A percentile compares a stretch with the other conserved stretches of the same genome.
Evolutionary conservation across 495 filamentous ascomycete genomes (phyloP).

Genomic region (Lineolata rhizophorae): DNA sequence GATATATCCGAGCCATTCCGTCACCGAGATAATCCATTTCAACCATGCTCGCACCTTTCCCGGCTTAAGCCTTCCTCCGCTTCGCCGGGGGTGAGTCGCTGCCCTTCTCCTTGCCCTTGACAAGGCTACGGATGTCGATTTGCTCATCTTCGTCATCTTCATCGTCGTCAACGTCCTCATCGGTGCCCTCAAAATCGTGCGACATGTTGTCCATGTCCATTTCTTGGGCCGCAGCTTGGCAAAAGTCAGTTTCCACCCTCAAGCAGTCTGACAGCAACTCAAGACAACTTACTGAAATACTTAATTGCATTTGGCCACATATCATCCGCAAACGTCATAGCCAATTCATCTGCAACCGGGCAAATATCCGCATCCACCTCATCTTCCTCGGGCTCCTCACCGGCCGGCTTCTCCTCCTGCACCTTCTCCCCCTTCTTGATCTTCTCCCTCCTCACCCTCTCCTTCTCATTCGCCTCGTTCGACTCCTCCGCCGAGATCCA

Average conservation of each 20-base stretch:
- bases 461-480: slow-evolving; percentile 29
- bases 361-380: slow-evolving; percentile 52
- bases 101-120: slow-evolving; percentile 3
- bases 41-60: too few species aligned
- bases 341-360: slow-evolving; percentile 57
- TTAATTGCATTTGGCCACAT: slow-evolving; percentile 72
- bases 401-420: too few species aligned
- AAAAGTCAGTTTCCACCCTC: neutral
- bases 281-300: slow-evolving; percentile 54
- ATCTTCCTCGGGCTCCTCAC: slow-evolving; percentile 31
- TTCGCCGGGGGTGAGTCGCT: neutral
- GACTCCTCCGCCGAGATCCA: slow-evolving; percentile 49
- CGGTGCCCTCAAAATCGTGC: slow-evolving; percentile 38
- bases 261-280: neutral
- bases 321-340: slow-evolving; percentile 61
- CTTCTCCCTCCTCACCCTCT: slow-evolving; percentile 34
- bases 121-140: slow-evolving; percentile 11
- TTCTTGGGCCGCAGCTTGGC: slow-evolving; percentile 39
- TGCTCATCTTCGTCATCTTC: slow-evolving; percentile 26
- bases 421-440: slow-evolving; percentile 31
- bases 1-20: too few species aligned
- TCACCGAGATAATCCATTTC: too few species aligned
- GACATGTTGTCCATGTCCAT: slow-evolving; percentile 24
- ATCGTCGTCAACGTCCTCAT: slow-evolving; percentile 22
- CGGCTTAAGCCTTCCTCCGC: too few species aligned